Conservation (phyloP, 176 grass and related monocot species). For the Musa beccarii region DNA sequence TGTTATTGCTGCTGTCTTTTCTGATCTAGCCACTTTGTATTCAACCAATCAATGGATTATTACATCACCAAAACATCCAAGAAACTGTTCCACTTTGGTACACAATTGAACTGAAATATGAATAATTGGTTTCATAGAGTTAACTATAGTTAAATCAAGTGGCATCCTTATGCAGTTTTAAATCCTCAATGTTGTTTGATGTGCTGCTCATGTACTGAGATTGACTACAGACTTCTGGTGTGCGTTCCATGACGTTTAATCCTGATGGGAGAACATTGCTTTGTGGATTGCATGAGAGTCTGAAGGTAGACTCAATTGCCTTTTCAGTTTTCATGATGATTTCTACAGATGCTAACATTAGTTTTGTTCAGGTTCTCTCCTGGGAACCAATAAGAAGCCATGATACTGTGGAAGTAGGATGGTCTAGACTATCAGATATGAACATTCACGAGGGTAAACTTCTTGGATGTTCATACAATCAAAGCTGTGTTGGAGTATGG, state of each 20-base stretch:
- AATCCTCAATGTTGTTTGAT: background rate
- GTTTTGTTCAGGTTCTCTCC: constrained; percentile 59
- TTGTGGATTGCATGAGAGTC: constrained; percentile 82
- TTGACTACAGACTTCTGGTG: constrained; percentile 63
- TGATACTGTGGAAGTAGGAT: constrained; percentile 88
- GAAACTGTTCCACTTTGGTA: background rate
- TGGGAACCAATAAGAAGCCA: constrained; percentile 92
- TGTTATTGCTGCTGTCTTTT: background rate
- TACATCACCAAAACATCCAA: background rate
- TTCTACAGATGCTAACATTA: constrained; percentile 16
- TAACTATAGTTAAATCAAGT: background rate
- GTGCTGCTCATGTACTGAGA: background rate
- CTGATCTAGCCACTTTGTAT: background rate
- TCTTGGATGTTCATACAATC: constrained; percentile 98
- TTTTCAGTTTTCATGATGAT: constrained; percentile 5
- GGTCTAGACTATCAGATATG: constrained; percentile 92
- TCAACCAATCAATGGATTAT: background rate
- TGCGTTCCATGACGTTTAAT: constrained; percentile 93
- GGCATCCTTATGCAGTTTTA: background rate
- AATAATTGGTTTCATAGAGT: background rate
- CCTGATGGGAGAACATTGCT: constrained; percentile 84
- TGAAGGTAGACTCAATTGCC: constrained; percentile 50
- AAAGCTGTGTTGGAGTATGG: constrained; percentile 99
- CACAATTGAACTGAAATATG: background rate
- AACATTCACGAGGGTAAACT: constrained; percentile 96